These are phyloP conservation scores for Fusarium ramigenum DNA, from an alignment of 2,329 filamentous ascomycete genomes.

Conservation along the genomic window DNA sequence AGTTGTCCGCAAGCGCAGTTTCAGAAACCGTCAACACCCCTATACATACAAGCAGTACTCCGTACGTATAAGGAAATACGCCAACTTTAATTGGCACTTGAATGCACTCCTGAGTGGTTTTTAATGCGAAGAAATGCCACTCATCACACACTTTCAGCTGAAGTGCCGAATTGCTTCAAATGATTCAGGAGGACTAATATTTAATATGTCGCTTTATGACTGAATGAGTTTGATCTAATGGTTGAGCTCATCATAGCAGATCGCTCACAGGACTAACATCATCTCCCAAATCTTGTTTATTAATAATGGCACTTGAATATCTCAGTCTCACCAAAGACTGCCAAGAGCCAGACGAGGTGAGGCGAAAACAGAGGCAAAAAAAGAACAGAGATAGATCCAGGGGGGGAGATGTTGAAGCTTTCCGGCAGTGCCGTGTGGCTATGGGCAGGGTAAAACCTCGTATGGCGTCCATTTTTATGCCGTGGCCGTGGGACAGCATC, in stretches of 20 bases:
- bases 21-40: conserved; percentile 25
- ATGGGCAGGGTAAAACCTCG: conserved; percentile 37
- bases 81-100: conserved; percentile 1
- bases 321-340: neutral
- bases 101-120: neutral
- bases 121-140: neutral
- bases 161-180: neutral
- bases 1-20: conserved; percentile 25
- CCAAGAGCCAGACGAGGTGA: conserved; percentile 14
- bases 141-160: neutral
- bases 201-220: neutral
- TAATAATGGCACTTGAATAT: neutral
- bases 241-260: neutral
- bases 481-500: conserved; percentile 37
- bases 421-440: conserved; percentile 40
- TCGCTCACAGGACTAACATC: neutral
- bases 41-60: no score
- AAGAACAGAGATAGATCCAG: conserved; percentile 6
- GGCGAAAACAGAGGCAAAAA: neutral
- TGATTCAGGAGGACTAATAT: neutral
- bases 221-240: neutral
- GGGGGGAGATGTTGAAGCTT: conserved; percentile 8
- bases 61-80: neutral
- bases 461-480: conserved; percentile 39
- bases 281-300: neutral